Base-by-base conservation (phyloP, 306 rosid species). In the Clitoria ternatea region DNA sequence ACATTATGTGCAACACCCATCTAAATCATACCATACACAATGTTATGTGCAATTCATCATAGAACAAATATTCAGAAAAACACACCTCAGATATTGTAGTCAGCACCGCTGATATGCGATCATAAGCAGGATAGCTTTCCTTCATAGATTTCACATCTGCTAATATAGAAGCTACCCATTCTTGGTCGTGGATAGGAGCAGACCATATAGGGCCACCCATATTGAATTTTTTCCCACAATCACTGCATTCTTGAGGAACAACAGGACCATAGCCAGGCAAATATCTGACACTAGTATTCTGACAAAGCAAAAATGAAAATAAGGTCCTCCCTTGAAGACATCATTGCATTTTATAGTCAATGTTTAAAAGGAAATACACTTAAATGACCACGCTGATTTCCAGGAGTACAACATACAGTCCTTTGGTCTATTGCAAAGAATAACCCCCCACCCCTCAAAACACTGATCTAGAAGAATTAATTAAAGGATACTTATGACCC, bases 141-240 rank as follows among this genome's bases (percentile, higher is more conserved):
- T 82, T 86, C 87, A 82, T 86, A n/a, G 84, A 84, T 57, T 86
- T 87, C 80, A 91, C 91, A 6, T 82, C 82, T 13, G 87, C 80
- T 12, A 94, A 84, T 27, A 87, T 89, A 77, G 96, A 91, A 73
- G 86, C 35, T 40, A 91, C 99, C 97, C 97, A 91, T 45, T 91
- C 97, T 83, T 89, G 97, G 79, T 91, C 96, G 15, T 94, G 99
- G 61, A 94, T 91, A 7, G 97, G 88, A 75, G 97, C 96, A 73
- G 96, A 89, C 97, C 99, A 94, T 76, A 94, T 87, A 72, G 97
- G 97, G 47, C 97, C 99, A 24, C 97, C 97, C 99, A 94, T 91
- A 72, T 84, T 85, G 76, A 85, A 94, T 42, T 87, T 94, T 81
- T 86, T 94, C 75, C 99, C 96, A 81, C 97, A 91, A 70, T 94